phyloP scores from a whole-genome alignment of 192 early-diverging fungal species.

The Coemansia sp. region DNA sequence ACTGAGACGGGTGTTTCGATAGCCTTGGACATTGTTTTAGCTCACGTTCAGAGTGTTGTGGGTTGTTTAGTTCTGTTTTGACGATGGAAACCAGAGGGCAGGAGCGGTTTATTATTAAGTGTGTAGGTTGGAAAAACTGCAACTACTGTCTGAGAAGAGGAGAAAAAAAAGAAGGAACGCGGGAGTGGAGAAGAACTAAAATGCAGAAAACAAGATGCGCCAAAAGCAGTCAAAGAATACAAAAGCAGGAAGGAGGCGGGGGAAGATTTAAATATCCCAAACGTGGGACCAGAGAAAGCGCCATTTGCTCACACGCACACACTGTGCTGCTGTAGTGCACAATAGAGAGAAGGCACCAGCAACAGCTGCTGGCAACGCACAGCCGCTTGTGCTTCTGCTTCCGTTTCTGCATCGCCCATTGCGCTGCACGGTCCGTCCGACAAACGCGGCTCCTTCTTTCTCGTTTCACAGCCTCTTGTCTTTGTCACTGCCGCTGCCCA shows the following conservation, averaged over 20 bases:
- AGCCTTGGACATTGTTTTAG: conserved; percentile 28
- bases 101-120: background rate
- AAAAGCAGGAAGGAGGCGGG: background rate
- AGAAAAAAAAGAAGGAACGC: background rate
- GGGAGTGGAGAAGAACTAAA: no score
- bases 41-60: background rate
- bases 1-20: conserved; percentile 15
- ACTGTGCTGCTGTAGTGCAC: no score
- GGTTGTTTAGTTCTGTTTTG: background rate
- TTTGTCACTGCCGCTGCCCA: background rate
- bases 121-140: background rate
- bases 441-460: no score
- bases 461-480: no score
- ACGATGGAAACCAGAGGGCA: background rate
- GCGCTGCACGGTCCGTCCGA: no score
- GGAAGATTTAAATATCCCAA: background rate
- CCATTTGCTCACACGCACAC: background rate
- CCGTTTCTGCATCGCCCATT: no score
- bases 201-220: conserved; percentile 7
- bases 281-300: no score
- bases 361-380: background rate
- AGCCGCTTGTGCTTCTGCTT: background rate
- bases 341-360: no score
- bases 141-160: background rate
- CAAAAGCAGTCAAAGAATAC: conserved; percentile 1